Percentiles rank a stretch among this genome's conserved stretches.
phyloP scores from a whole-genome alignment of 2,329 filamentous ascomycete species.

The Corynespora cassiicola region DNA sequence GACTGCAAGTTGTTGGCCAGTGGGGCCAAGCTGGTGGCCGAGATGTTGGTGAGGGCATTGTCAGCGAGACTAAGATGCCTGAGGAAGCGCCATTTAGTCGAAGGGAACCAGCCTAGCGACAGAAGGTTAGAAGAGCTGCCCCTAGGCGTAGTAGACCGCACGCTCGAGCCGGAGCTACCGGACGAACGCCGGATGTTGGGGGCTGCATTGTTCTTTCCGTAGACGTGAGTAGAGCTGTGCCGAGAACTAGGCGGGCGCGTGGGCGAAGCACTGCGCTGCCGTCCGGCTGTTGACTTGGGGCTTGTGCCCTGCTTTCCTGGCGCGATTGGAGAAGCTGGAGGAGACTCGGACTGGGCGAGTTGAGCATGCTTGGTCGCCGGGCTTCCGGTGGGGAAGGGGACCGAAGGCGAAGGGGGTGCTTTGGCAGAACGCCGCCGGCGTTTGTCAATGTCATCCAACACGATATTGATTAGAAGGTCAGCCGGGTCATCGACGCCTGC shows the following conservation, averaged over 20 bases:
- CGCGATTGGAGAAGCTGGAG: slow-evolving; percentile 50
- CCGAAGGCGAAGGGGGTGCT: slow-evolving; percentile 78
- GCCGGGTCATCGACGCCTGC: slow-evolving; percentile 87
- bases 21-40: slow-evolving; percentile 76
- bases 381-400: slow-evolving; percentile 69
- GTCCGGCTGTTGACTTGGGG: slow-evolving; percentile 46
- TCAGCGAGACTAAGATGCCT: slow-evolving; percentile 91
- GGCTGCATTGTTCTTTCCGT: slow-evolving; percentile 68
- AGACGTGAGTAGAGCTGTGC: slow-evolving; percentile 68
- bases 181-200: slow-evolving; percentile 87
- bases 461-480: slow-evolving; percentile 89
- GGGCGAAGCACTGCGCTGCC: slow-evolving; percentile 81
- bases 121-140: slow-evolving; percentile 82
- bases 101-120: slow-evolving; percentile 73
- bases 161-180: slow-evolving; percentile 87
- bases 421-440: slow-evolving; percentile 87
- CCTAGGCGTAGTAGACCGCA: slow-evolving; percentile 58
- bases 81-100: slow-evolving; percentile 93
- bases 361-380: slow-evolving; percentile 71
- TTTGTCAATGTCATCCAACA: slow-evolving; percentile 95
- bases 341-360: slow-evolving; percentile 71
- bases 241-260: slow-evolving; percentile 77
- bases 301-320: slow-evolving; percentile 56
- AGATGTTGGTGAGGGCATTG: slow-evolving; percentile 84
- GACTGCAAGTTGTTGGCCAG: slow-evolving; percentile 89